A percentile compares a stretch with the other conserved stretches of the same genome.
Evolutionary conservation across 2,329 filamentous ascomycete species (phyloP).

Genomic region (Dothiorella sarmentorum): DNA sequence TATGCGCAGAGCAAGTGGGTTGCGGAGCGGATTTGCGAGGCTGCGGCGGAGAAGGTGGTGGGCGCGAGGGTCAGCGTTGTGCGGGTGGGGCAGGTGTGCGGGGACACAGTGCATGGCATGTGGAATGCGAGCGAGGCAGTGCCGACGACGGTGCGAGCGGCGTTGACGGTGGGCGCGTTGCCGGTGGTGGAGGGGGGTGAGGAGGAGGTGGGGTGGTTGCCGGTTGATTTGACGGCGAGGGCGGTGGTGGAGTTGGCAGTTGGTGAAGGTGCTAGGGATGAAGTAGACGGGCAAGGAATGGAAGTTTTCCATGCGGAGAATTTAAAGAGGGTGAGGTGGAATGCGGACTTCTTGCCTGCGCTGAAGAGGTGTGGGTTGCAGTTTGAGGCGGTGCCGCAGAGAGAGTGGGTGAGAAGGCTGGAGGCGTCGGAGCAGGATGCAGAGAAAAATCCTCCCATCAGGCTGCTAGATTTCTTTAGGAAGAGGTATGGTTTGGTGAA

Average conservation of each 20-base stretch:
- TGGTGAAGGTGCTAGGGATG: neutral
- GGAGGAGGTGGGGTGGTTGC: slow-evolving; percentile 9
- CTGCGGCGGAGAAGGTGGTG: slow-evolving; percentile 31
- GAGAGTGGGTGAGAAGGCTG: slow-evolving; percentile 26
- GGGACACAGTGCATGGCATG: slow-evolving; percentile 44
- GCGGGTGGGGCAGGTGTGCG: slow-evolving; percentile 46
- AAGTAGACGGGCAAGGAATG: no score
- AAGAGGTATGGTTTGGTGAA: slow-evolving; percentile 45
- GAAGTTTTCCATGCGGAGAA: slow-evolving; percentile 54
- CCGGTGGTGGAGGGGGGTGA: slow-evolving; percentile 26
- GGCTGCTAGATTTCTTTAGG: slow-evolving; percentile 53
- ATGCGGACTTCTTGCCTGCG: slow-evolving; percentile 50
- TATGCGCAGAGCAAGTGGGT: slow-evolving; percentile 45
- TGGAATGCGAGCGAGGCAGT: slow-evolving; percentile 52
- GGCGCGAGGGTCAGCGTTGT: slow-evolving; percentile 22
- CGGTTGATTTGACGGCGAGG: slow-evolving; percentile 5
- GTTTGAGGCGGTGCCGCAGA: slow-evolving; percentile 13
- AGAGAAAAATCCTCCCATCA: slow-evolving; percentile 49
- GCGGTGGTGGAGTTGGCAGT: slow-evolving; percentile 11
- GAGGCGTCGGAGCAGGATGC: slow-evolving; percentile 42
- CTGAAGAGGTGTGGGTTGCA: slow-evolving; percentile 41
- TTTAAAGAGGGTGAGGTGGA: slow-evolving; percentile 49
- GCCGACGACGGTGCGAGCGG: slow-evolving; percentile 48
- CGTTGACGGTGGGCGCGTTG: slow-evolving; percentile 45
- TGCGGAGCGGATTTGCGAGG: slow-evolving; percentile 52